phyloP scores from a whole-genome alignment of 1,284 basidiomycete species.

The Mrakiaceae sp. region DNA sequence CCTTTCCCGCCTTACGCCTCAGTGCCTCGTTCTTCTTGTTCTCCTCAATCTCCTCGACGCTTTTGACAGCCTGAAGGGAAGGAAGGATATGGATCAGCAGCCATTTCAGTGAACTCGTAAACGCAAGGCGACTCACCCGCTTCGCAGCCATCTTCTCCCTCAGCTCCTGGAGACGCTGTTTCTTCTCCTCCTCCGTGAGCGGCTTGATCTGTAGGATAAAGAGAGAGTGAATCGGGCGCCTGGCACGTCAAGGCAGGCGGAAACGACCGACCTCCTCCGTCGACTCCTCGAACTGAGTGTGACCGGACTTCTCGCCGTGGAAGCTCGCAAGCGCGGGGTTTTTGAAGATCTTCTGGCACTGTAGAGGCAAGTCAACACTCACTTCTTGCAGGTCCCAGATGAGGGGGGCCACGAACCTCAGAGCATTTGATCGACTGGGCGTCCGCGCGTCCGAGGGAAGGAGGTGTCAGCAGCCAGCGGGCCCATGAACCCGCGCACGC shows the following conservation, averaged over 20 bases:
- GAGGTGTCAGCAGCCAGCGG: not conserved
- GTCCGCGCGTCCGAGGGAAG: not conserved
- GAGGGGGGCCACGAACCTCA: conserved; percentile 20
- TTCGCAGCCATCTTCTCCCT: conserved; percentile 66
- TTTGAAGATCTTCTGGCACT: conserved; percentile 77
- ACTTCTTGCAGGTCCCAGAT: not conserved
- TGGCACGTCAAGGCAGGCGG: not conserved
- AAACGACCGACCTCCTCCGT: conserved; percentile 43
- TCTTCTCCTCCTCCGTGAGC: conserved; percentile 88
- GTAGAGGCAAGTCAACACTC: not conserved
- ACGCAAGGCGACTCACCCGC: conserved; percentile 36
- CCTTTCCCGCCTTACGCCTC: conserved; percentile 71
- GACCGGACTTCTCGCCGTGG: conserved; percentile 90
- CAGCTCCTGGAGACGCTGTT: conserved; percentile 58
- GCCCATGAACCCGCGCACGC: not conserved
- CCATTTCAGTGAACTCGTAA: too few relatives aligned
- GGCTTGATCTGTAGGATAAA: conserved; percentile 59
- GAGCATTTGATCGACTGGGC: conserved; percentile 23
- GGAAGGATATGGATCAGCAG: too few relatives aligned
- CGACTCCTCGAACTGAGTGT: conserved; percentile 89
- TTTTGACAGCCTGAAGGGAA: conserved; percentile 40
- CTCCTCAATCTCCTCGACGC: conserved; percentile 57
- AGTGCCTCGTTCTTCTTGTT: conserved; percentile 65
- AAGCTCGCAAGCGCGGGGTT: conserved; percentile 81
- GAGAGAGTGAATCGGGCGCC: not conserved